phyloP scores from a whole-genome alignment of 2,329 filamentous ascomycete species.

The Capronia coronata region DNA sequence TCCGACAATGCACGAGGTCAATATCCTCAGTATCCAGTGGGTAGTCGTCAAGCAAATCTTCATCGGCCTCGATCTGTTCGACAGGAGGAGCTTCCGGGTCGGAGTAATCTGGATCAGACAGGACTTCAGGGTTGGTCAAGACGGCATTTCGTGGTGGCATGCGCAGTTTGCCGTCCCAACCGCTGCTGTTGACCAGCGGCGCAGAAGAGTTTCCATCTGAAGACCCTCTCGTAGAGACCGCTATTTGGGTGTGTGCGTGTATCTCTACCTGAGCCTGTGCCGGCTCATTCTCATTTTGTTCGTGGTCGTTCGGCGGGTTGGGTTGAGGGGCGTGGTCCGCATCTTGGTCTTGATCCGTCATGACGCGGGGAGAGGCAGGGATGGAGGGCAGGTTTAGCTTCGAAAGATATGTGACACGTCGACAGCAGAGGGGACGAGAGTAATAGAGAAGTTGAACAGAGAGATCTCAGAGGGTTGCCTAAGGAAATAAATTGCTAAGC shows the following conservation, averaged over 20 bases:
- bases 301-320: not conserved
- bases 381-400: not conserved
- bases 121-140: conserved; percentile 71
- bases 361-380: not conserved
- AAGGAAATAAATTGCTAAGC: too few species aligned
- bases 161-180: conserved; percentile 44
- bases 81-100: conserved; percentile 61
- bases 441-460: not conserved
- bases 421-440: not conserved
- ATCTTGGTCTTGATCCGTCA: conserved; percentile 9
- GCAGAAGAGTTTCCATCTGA: conserved; percentile 3
- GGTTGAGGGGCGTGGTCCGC: conserved; percentile 7
- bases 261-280: not conserved
- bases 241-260: conserved; percentile 19
- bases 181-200: conserved; percentile 35
- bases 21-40: conserved; percentile 57
- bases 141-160: conserved; percentile 54
- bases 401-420: not conserved
- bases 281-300: not conserved
- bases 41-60: conserved; percentile 59
- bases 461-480: too few species aligned
- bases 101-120: conserved; percentile 80
- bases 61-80: conserved; percentile 72
- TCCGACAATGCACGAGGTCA: conserved; percentile 79
- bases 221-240: conserved; percentile 8